Evolutionary conservation across 2,329 filamentous ascomycete genomes (phyloP), one percentile per base, ranked within the genome.

Genomic region (Phyllosticta capitalensis): DNA sequence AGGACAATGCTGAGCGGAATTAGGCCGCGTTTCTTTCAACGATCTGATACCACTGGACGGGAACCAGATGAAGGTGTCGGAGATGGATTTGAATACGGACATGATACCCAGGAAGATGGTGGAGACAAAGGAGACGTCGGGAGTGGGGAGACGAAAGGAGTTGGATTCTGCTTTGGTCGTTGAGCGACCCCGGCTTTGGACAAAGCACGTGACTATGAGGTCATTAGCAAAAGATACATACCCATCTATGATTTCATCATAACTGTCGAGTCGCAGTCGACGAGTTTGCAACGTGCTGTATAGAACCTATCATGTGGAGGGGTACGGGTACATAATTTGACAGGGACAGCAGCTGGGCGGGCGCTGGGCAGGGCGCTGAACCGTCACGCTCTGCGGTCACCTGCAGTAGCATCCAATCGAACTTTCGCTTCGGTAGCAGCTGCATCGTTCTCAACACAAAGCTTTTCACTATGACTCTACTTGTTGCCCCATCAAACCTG

Each of bases 331-430:
- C 5, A 17, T n/a, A 45, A 14, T 45, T 45, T 5, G 14, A 45
- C 38, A 45, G 14, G 33, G 38, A 14, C 12, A 45, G 14, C 6
- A 14, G 38, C 38, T 45, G 24, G 24, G 38, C 38, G n/a, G 38
- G 38, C 12, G 38, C 38, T 45, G 24, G 24, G 38, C 38, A 45
- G 38, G 38, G 14, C 17, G 38, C 14, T 45, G 24, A 26, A 26
- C 24, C 24, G 24, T 26, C 24, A 26, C 24, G 24, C 24, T 22
- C 38, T 10, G 55, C 48, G 56, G 33, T 54, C 56, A 54, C 20
- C 51, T 58, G 56, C 56, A 53, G 56, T 52, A 58, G 28, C 24
- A 24, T 45, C 30, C 49, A 57, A 19, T 53, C 50, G 56, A 28
- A 33, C 56, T 22, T 33, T 45, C 38, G 38, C 38, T 45, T 45